These are phyloP conservation scores for Phytophthora pini DNA, from an alignment of 352 stramenopile species.

Conservation along the genomic window DNA sequence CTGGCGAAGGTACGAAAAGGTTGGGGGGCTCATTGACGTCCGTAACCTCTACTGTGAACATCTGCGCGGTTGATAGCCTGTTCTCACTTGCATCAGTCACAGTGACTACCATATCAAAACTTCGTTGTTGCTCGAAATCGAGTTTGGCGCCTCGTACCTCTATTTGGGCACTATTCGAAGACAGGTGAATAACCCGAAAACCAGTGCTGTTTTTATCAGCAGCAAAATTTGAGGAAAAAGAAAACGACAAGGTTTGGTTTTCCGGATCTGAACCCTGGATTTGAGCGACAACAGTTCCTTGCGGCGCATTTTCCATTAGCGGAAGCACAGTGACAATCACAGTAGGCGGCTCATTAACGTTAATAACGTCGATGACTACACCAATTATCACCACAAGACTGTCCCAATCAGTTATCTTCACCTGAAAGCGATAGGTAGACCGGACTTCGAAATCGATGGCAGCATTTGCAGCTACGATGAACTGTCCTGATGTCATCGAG, in stretches of 20 bases:
- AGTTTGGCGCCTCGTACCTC: constrained; percentile 45
- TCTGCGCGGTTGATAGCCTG: constrained; percentile 28
- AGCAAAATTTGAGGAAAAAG: constrained; percentile 36
- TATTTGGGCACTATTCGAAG: constrained; percentile 45
- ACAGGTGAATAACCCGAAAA: constrained; percentile 51
- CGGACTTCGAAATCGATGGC: constrained; percentile 27
- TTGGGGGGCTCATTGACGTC: constrained; percentile 33
- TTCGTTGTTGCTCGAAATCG: constrained; percentile 46
- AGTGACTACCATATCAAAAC: constrained; percentile 49
- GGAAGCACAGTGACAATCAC: constrained; percentile 10
- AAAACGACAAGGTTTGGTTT: constrained; percentile 52
- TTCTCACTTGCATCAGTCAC: constrained; percentile 41
- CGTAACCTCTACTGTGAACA: constrained; percentile 14
- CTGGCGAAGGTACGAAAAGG: neutral
- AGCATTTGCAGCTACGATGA: constrained; percentile 24
- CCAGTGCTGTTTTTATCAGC: constrained; percentile 21
- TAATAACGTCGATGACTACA: constrained; percentile 28
- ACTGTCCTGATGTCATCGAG: constrained; percentile 15
- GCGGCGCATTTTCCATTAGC: constrained; percentile 50
- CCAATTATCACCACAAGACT: constrained; percentile 14
- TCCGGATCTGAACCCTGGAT: constrained; percentile 56
- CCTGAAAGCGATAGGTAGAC: constrained; percentile 13
- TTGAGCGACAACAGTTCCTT: constrained; percentile 46
- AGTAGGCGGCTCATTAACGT: constrained; percentile 31
- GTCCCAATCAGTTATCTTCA: constrained; percentile 26